Evolutionary conservation across 305 asterid species (phyloP).

Genomic region (Ilex paraguariensis): DNA sequence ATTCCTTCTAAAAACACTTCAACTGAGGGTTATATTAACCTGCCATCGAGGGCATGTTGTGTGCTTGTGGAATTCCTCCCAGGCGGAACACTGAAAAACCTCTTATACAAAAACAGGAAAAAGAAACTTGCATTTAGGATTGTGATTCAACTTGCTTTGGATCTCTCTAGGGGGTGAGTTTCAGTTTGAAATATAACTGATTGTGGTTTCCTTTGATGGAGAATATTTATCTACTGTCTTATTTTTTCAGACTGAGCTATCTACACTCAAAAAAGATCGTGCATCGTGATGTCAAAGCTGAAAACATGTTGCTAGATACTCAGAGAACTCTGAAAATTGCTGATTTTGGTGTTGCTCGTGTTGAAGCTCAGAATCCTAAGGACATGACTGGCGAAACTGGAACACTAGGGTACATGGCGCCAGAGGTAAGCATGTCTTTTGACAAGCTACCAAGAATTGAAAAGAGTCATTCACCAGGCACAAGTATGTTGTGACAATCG

Average conservation of each 20-base stretch:
- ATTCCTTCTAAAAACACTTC: constrained; percentile 29
- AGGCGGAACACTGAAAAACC: constrained; percentile 50
- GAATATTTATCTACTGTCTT: not conserved
- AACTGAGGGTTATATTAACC: constrained; percentile 21
- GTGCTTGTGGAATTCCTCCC: constrained; percentile 48
- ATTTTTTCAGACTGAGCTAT: constrained; percentile 56
- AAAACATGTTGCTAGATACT: constrained; percentile 64
- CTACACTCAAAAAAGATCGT: constrained; percentile 75
- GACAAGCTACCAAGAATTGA: too few species aligned
- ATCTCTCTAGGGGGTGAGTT: constrained; percentile 45
- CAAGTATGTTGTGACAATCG: too few species aligned
- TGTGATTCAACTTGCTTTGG: constrained; percentile 52
- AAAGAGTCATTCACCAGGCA: too few species aligned
- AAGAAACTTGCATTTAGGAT: constrained; percentile 38
- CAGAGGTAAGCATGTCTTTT: constrained; percentile 45
- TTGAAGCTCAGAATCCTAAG: constrained; percentile 67
- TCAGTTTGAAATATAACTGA: not conserved
- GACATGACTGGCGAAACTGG: constrained; percentile 91
- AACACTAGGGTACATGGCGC: constrained; percentile 87
- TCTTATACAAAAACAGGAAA: constrained; percentile 28
- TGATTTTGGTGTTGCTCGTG: constrained; percentile 84
- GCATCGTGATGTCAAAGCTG: constrained; percentile 89
- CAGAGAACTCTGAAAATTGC: constrained; percentile 54
- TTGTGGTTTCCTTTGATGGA: not conserved
- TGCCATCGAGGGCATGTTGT: constrained; percentile 44